Conservation (phyloP, 208 protist genomes). For the Trypanosomatidae sp. region DNA sequence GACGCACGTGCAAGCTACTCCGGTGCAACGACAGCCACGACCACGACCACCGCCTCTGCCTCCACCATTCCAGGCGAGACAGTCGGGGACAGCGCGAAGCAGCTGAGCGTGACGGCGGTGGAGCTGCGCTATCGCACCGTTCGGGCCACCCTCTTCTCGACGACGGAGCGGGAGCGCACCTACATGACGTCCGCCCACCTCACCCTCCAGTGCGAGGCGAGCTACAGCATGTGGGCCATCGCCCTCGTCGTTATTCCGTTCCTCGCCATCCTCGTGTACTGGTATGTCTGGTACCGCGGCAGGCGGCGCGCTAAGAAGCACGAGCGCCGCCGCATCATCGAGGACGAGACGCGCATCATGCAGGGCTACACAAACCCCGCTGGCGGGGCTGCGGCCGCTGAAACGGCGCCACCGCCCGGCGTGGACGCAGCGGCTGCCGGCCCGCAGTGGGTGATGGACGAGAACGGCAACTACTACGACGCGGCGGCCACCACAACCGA, state of each 20-base stretch:
- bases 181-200: slow-evolving; percentile 24
- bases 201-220: slow-evolving; percentile 31
- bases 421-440: slow-evolving; percentile 13
- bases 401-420: slow-evolving; percentile 9
- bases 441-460: slow-evolving; percentile 47
- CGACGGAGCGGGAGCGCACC: slow-evolving; percentile 31
- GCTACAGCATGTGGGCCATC: slow-evolving; percentile 59
- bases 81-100: slow-evolving; percentile 7
- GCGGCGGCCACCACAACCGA: too few species aligned
- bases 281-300: slow-evolving; percentile 59
- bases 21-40: slow-evolving; percentile 1
- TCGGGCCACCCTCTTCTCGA: slow-evolving; percentile 44
- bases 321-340: slow-evolving; percentile 44
- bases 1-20: slow-evolving; percentile 27
- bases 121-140: slow-evolving; percentile 30
- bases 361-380: slow-evolving; percentile 39
- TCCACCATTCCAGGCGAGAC: too few species aligned
- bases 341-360: slow-evolving; percentile 65
- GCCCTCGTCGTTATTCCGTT: slow-evolving; percentile 48
- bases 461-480: slow-evolving; percentile 60
- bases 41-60: too few species aligned
- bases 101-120: slow-evolving; percentile 16
- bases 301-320: slow-evolving; percentile 50
- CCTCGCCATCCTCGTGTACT: slow-evolving; percentile 41
- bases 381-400: background rate